Evolutionary conservation across 2,329 filamentous ascomycete genomes (phyloP), one percentile per base, ranked within the genome.

Genomic region (Paramyrothecium roridum): DNA sequence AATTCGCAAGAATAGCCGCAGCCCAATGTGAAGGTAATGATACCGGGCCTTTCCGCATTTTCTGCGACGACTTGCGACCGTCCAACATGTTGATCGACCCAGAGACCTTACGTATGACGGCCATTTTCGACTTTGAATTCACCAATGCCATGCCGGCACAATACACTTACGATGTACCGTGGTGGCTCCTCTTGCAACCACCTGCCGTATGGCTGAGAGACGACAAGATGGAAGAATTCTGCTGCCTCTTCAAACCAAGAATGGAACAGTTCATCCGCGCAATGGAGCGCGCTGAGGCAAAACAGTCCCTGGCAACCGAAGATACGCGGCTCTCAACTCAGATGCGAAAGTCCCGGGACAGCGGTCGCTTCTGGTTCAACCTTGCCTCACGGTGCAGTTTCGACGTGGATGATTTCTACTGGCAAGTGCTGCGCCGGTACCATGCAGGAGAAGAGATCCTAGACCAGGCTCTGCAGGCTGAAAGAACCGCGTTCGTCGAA

Each of bases 71-170:
- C 57, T 48, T 77, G 20, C 67, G 65, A 30, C 70, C 71, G 6
- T 20, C 61, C 20, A 76, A 77, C 55, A 72, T 77, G 60, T 69
- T 76, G 26, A 59, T 67, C 13, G 62, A 78, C 50, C 69, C 65
- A 11, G 56, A 65, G 6, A 75, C 67, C 23, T 59, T 72, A 2
- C 59, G 58, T 8, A 71, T 76, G 46, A 73, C 63, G 1, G 73
- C 70, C 1, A 60, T 75, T 19, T 56, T 77, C 45, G 73, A 77
- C 54, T 64, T 69, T 21, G 73, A 76, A 60, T 77, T 74, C 49
- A 73, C 73, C 48, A 73, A 78, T 56, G 60, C 62, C 50, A 70
- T 74, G 68, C 74, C 73, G 1, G 62, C 65, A 2, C 70, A 76
- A 56, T 76, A 71, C 57, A 53, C 67, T 2, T 69, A 69, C 54